These are phyloP conservation scores for Aspergillus thermomutatus DNA, from an alignment of 2,329 filamentous ascomycete species.

Conservation along the genomic window DNA sequence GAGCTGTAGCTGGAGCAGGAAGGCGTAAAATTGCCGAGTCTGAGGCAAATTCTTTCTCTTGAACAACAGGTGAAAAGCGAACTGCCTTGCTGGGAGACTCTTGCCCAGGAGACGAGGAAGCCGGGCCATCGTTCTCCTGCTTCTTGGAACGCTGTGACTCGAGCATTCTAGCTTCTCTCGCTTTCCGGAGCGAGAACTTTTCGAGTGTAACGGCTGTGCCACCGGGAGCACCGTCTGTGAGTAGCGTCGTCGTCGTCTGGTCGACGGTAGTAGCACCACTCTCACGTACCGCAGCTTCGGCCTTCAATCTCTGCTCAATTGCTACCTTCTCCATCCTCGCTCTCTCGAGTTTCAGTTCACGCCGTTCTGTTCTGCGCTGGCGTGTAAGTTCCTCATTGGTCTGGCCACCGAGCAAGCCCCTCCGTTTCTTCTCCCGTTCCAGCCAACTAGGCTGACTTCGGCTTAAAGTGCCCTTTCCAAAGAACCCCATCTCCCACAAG, in stretches of 20 bases:
- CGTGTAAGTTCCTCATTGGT: conserved; percentile 82
- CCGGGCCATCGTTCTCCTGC: conserved; percentile 10
- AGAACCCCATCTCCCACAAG: conserved; percentile 96
- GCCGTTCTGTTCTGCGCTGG: conserved; percentile 73
- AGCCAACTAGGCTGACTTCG: conserved; percentile 95
- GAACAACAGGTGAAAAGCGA: conserved; percentile 65
- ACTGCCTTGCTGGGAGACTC: conserved; percentile 55
- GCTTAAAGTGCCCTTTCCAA: conserved; percentile 88
- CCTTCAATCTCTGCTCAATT: conserved; percentile 67
- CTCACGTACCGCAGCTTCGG: conserved; percentile 45
- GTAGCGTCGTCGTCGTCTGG: conserved; percentile 9
- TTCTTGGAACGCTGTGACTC: conserved; percentile 18
- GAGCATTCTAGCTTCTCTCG: conserved; percentile 27
- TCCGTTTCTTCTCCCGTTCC: conserved; percentile 71
- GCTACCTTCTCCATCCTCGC: conserved; percentile 83
- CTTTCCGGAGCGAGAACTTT: conserved; percentile 34
- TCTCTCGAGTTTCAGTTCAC: conserved; percentile 83
- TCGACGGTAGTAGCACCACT: conserved; percentile 13
- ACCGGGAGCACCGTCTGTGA: conserved; percentile 16
- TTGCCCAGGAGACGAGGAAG: conserved; percentile 7
- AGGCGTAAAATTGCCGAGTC: conserved; percentile 18
- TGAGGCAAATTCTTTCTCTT: conserved; percentile 58
- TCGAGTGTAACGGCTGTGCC: conserved; percentile 19
- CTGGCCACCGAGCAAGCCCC: conserved; percentile 59
- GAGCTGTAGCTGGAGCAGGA: conserved; percentile 9